These are phyloP conservation scores for Apiospora phragmitis DNA, from an alignment of 2,329 filamentous ascomycete genomes.

Conservation along the genomic window DNA sequence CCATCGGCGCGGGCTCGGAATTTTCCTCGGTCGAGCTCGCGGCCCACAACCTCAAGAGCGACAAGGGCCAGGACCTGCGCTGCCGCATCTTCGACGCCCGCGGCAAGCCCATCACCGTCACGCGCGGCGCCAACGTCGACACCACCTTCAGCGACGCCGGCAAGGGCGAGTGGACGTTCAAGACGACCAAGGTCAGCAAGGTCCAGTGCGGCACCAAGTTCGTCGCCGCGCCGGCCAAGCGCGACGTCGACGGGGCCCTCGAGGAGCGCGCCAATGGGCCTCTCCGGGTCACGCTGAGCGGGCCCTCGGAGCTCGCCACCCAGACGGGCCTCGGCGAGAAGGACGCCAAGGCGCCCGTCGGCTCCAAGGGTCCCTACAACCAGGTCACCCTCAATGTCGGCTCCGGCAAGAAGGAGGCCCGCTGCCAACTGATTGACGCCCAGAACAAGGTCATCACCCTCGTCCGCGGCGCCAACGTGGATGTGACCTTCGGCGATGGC, in stretches of 20 bases:
- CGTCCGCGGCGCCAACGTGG: background rate
- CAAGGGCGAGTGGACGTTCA: conserved; percentile 7
- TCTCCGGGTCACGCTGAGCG: background rate
- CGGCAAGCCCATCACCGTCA: background rate
- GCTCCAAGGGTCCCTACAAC: background rate
- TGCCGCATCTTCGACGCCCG: background rate
- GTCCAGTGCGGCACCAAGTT: conserved; percentile 8
- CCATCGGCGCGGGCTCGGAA: background rate
- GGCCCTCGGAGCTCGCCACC: background rate
- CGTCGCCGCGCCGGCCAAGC: background rate
- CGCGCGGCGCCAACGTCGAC: conserved; percentile 5
- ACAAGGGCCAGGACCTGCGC: conserved; percentile 9
- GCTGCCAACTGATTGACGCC: background rate
- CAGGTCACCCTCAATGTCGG: background rate
- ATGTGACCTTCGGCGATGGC: background rate
- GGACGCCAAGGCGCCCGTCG: background rate
- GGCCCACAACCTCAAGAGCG: background rate
- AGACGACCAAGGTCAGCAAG: background rate
- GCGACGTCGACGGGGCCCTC: background rate
- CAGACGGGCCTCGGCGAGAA: background rate
- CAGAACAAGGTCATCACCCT: conserved; percentile 2
- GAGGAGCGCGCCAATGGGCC: background rate
- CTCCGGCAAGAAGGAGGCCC: background rate
- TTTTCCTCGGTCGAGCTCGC: background rate
- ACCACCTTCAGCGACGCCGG: conserved; percentile 9